Evolutionary conservation across 2,329 filamentous ascomycete genomes (phyloP), one percentile per base, ranked within the genome.

Genomic region (Dactylella cylindrospora): DNA sequence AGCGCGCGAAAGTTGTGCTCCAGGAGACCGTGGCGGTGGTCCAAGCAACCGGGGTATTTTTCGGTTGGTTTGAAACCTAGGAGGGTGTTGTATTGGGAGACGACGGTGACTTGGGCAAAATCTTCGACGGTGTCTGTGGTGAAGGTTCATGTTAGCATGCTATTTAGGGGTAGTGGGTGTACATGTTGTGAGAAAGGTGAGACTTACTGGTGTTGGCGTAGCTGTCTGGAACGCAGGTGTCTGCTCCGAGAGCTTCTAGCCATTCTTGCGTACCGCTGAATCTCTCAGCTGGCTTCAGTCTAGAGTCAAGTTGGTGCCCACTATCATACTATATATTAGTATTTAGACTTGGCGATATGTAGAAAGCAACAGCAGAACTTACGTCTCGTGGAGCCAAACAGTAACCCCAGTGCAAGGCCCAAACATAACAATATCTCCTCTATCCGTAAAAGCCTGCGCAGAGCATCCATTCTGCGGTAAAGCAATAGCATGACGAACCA

Each of bases 191-290:
- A n/a, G 3, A 8, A 12, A 12, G 8, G 5, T 23, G 8, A 19
- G 4, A 39, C 62, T 20, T 55, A 62, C 62, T 65, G 2, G 28
- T 40, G 28, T 65, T 65, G 4, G 55, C 38, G 23, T 65, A 65
- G 26, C 25, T 35, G 41, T 65, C 62, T 17, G 55, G 54, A 33
- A 51, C 62, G 29, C 62, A 65, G n/a, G 29, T 17, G 29, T 65
- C 62, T 12, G 20, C 17, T 2, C 15, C 23, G n/a, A 65, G 50
- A 39, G 55, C 55, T 23, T 55, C 3, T 3, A 36, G 15, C 54
- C 50, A 65, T n/a, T 49, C 32, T 5, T 3, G 5, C 8, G 31
- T 65, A 25, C 31, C 55, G 17, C 62, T 65, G 13, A 61, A 55
- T 25, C 38, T 25, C 9, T 28, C 19, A 8, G 25, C 28, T 7